Evolutionary conservation across 345 rosid species (phyloP).

Genomic region (Syzygium aqueum): DNA sequence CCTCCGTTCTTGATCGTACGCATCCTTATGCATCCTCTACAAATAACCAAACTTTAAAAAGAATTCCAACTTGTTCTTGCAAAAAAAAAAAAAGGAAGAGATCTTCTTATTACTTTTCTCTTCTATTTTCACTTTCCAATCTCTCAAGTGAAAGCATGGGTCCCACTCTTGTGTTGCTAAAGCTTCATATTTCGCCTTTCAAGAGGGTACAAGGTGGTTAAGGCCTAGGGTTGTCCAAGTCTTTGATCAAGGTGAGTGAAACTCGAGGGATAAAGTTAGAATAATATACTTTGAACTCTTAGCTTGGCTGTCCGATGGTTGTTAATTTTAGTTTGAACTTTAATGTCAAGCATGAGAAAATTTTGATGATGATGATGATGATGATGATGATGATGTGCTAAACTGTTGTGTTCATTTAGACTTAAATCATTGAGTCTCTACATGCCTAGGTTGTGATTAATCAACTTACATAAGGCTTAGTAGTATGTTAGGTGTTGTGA

Average conservation of each 20-base stretch:
- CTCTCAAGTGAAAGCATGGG: background rate
- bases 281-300: background rate
- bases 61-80: background rate
- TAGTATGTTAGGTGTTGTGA: background rate
- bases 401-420: background rate
- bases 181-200: background rate
- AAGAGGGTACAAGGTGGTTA: background rate
- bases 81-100: background rate
- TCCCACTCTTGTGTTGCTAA: background rate
- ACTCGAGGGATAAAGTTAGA: background rate
- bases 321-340: background rate
- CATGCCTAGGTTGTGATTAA: background rate
- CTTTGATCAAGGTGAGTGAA: background rate
- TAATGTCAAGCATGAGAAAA: background rate
- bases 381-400: background rate
- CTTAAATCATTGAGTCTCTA: background rate
- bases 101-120: background rate
- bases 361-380: background rate
- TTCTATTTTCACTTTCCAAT: background rate
- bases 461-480: background rate
- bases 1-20: background rate
- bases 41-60: background rate
- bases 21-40: background rate
- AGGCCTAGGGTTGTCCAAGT: background rate
- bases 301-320: background rate